Conservation (phyloP, 257 asterid genomes). For the Lantana camara region DNA sequence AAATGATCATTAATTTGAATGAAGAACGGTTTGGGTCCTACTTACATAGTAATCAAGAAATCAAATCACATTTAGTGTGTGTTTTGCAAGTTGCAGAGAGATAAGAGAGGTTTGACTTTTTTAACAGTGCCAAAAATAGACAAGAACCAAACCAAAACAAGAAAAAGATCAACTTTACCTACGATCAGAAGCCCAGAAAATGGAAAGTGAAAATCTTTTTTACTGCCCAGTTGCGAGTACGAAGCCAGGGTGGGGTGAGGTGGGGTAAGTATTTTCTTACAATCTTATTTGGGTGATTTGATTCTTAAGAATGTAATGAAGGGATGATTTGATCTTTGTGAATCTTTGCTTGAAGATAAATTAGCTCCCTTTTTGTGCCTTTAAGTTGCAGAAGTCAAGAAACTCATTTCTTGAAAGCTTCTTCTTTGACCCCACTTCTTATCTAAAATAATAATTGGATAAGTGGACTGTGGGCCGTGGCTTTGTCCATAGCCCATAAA, state of each 20-base stretch:
- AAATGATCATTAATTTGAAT: too few relatives aligned
- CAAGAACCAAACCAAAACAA: neutral
- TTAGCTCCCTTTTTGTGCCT: slow-evolving; percentile 2
- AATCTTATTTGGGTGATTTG: slow-evolving; percentile 14
- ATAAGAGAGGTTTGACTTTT: slow-evolving; percentile 25
- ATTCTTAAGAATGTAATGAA: too few relatives aligned
- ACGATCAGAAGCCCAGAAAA: neutral
- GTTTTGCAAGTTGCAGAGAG: neutral
- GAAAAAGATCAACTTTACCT: too few relatives aligned
- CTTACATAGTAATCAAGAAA: slow-evolving; percentile 11
- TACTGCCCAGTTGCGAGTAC: too few relatives aligned
- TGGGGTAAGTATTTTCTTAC: slow-evolving; percentile 5
- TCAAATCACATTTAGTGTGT: neutral
- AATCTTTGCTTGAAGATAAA: slow-evolving; percentile 32
- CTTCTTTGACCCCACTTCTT: slow-evolving; percentile 29
- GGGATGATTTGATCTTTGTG: slow-evolving; percentile 15
- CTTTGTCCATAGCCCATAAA: too few relatives aligned
- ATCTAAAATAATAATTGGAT: too few relatives aligned
- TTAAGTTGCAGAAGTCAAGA: slow-evolving; percentile 24
- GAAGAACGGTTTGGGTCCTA: neutral
- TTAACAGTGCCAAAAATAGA: neutral
- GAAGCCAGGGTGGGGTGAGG: too few relatives aligned
- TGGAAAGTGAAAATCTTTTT: neutral
- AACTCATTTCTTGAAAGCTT: slow-evolving; percentile 33
- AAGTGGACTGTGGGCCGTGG: too few relatives aligned